A percentile compares a stretch with the other conserved stretches of the same genome.
These are phyloP conservation scores for Copromyces sp. DNA, from an alignment of 495 filamentous ascomycete genomes.

Conservation along the genomic window DNA sequence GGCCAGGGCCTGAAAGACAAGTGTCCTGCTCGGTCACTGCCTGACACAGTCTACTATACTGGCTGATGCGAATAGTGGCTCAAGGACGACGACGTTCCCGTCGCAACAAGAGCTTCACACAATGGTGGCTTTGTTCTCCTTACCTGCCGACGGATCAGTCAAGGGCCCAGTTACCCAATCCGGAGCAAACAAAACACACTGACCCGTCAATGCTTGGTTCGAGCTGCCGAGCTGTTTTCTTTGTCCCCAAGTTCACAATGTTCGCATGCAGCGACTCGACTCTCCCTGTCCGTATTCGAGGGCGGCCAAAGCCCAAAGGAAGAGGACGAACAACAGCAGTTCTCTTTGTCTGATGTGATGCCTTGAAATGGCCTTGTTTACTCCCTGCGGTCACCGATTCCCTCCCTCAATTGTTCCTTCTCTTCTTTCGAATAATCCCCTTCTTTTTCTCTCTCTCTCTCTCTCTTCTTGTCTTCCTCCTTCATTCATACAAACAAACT, in stretches of 20 bases:
- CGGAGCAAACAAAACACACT: not conserved
- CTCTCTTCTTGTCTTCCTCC: not conserved
- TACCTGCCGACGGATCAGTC: not conserved
- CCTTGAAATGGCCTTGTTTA: not conserved
- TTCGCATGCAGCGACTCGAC: not conserved
- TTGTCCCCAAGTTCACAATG: not conserved
- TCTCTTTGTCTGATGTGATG: not conserved
- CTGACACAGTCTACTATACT: too few relatives aligned
- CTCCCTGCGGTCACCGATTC: not conserved
- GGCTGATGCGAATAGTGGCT: too few relatives aligned
- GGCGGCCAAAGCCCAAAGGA: not conserved
- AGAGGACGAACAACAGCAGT: not conserved
- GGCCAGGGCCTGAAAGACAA: too few relatives aligned
- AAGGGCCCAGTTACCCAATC: not conserved
- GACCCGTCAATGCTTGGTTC: not conserved
- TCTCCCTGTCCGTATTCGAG: not conserved
- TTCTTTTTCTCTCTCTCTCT: not conserved
- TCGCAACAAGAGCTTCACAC: not conserved
- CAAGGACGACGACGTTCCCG: not conserved
- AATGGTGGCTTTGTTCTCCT: not conserved
- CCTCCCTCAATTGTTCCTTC: not conserved
- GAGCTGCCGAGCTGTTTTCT: not conserved
- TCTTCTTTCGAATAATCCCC: not conserved
- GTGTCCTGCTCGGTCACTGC: too few relatives aligned
- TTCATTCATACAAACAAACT: not conserved